These are phyloP conservation scores for Pyrenophora teres DNA, from an alignment of 2,329 filamentous ascomycete species.

Conservation along the genomic window DNA sequence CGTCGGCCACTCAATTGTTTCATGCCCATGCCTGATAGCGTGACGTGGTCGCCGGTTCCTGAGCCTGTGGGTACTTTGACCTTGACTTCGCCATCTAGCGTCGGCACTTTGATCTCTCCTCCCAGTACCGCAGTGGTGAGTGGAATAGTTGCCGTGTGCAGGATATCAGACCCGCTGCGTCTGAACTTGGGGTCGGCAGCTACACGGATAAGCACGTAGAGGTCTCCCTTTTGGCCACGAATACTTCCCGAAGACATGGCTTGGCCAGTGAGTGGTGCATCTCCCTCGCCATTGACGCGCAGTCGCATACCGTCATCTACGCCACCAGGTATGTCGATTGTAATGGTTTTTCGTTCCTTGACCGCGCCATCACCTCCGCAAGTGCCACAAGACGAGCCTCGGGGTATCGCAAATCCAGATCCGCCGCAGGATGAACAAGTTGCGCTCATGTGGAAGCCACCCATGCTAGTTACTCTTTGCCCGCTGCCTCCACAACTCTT, in stretches of 20 bases:
- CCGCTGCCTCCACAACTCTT: constrained; percentile 84
- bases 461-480: constrained; percentile 84
- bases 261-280: constrained; percentile 78
- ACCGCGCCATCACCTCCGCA: constrained; percentile 85
- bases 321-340: constrained; percentile 89
- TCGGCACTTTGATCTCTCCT: constrained; percentile 87
- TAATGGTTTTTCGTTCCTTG: constrained; percentile 80
- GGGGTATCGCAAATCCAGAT: constrained; percentile 74
- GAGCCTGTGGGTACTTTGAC: constrained; percentile 92
- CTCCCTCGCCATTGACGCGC: constrained; percentile 82
- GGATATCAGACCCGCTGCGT: constrained; percentile 82
- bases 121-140: constrained; percentile 91
- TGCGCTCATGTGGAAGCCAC: constrained; percentile 94
- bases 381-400: constrained; percentile 76
- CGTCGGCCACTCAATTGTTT: constrained; percentile 69
- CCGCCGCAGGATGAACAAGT: constrained; percentile 84
- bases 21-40: constrained; percentile 91
- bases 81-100: constrained; percentile 85
- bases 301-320: constrained; percentile 97
- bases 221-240: constrained; percentile 76
- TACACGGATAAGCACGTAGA: constrained; percentile 89
- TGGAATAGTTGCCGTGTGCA: constrained; percentile 89
- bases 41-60: constrained; percentile 88
- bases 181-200: constrained; percentile 89
- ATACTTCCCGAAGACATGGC: constrained; percentile 63